These are phyloP conservation scores for Alternaria sp. DNA, from an alignment of 2,329 filamentous ascomycete species.

Conservation along the genomic window DNA sequence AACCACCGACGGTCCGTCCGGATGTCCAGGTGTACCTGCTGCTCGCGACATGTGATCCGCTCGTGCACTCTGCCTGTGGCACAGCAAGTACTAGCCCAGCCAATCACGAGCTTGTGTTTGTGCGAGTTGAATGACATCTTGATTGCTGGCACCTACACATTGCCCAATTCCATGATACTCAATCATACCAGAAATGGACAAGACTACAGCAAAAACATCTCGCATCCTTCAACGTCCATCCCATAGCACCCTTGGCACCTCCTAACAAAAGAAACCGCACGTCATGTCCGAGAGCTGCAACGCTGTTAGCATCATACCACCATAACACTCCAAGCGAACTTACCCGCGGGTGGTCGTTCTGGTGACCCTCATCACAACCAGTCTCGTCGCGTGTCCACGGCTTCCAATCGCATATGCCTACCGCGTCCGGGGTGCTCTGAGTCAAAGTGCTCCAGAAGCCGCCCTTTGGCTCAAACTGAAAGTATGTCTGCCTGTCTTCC, in stretches of 20 bases:
- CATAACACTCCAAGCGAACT: not conserved
- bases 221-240: not conserved
- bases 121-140: not conserved
- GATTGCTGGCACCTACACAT: not conserved
- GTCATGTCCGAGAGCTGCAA: conserved; percentile 7
- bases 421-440: not conserved
- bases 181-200: not conserved
- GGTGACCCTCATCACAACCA: not conserved
- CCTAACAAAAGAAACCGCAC: conserved; percentile 7
- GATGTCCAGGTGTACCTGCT: conserved; percentile 7
- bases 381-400: not conserved
- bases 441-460: conserved; percentile 9
- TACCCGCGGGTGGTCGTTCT: not conserved
- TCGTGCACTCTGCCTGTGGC: conserved; percentile 17
- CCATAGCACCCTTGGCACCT: not conserved
- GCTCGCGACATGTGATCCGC: conserved; percentile 7
- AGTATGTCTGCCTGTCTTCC: conserved; percentile 1
- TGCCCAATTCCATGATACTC: not conserved
- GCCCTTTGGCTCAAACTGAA: conserved; percentile 1
- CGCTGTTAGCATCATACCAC: not conserved
- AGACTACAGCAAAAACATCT: not conserved
- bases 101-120: not conserved
- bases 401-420: not conserved
- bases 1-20: not conserved
- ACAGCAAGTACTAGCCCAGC: conserved; percentile 6